Evolutionary conservation across 2,329 filamentous ascomycete genomes (phyloP), one percentile per base, ranked within the genome.

Genomic region (Pseudogymnoascus sp.): DNA sequence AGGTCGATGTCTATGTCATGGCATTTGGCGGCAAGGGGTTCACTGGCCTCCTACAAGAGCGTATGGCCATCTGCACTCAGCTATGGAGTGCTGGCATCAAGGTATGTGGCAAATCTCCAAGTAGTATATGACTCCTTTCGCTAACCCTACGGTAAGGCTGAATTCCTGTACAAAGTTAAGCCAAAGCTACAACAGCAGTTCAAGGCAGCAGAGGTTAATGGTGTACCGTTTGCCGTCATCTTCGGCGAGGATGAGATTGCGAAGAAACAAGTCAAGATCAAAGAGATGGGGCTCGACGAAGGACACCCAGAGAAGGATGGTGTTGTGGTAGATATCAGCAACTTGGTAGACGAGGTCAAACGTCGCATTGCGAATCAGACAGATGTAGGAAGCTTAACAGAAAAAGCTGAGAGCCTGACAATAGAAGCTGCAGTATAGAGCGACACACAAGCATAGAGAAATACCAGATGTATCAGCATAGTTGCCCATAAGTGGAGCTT

Each of bases 1-100:
- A 94, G 67, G 86, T 92, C 2, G 92, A 97, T 70, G 91, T 92
- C 48, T 96, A 85, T 74, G 88, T 97, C 69, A 97, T 97, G 91
- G 91, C 91, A 0, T 91, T 96, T 69, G 92, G 90, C 59, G 88
- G 89, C 59, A 92, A 92, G 74, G 88, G 85, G 18, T 92, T 92
- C 73, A 86, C 81, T 13, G 90, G 90, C 48, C 78, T 95, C 64
- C 75, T 96, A 59, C 84, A 85, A 65, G 88, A 96, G 77, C 87
- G 92, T 65, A 92, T 96, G 84, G 77, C 84, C 23, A 81, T 97
- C 35, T 86, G 86, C 61, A 81, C 84, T 65, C 79, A 79, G 65
- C 77, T 97, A 57, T 95, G 92, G 90, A 85, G 90, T 66, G 90
- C 88, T 6, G 91, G 90, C 18, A 86, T 97, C 75, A 95, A 92